phyloP scores from a whole-genome alignment of 371 early-diverging fungal species.

The Actinomucor elegans region DNA sequence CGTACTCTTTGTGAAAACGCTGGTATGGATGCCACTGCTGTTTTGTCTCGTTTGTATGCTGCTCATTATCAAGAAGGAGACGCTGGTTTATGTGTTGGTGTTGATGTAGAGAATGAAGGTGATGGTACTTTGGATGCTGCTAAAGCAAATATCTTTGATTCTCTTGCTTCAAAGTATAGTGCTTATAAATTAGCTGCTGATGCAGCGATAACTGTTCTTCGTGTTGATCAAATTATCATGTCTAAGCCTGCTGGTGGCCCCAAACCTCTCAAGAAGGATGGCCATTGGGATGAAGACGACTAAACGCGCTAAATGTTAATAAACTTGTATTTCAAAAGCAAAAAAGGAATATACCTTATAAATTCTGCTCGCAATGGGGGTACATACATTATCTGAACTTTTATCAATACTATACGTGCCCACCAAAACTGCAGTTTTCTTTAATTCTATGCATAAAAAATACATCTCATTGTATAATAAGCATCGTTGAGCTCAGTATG shows the following conservation, averaged over 20 bases:
- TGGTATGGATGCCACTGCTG: constrained; percentile 94
- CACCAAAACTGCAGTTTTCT: too few species aligned
- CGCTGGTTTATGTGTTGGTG: constrained; percentile 55
- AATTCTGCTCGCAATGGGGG: too few species aligned
- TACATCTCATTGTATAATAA: too few species aligned
- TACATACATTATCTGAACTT: too few species aligned
- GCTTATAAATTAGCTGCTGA: constrained; percentile 91
- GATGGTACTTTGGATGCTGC: constrained; percentile 80
- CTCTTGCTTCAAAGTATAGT: constrained; percentile 79
- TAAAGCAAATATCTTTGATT: constrained; percentile 78
- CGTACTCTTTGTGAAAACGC: constrained; percentile 96
- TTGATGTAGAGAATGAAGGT: constrained; percentile 83
- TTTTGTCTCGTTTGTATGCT: constrained; percentile 90
- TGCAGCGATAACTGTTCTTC: constrained; percentile 92
- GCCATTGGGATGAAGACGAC: constrained; percentile 94
- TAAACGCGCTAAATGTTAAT: too few species aligned
- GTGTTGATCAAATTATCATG: constrained; percentile 99
- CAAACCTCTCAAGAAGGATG: constrained; percentile 86
- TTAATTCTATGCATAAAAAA: too few species aligned
- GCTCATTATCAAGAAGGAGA: constrained; percentile 82
- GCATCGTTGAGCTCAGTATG: too few species aligned
- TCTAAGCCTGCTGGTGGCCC: constrained; percentile 97
- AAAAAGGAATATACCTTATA: too few species aligned
- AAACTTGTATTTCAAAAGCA: too few species aligned
- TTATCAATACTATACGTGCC: too few species aligned